Evolutionary conservation across 345 rosid species (phyloP).

Genomic region (Geranium brycei): DNA sequence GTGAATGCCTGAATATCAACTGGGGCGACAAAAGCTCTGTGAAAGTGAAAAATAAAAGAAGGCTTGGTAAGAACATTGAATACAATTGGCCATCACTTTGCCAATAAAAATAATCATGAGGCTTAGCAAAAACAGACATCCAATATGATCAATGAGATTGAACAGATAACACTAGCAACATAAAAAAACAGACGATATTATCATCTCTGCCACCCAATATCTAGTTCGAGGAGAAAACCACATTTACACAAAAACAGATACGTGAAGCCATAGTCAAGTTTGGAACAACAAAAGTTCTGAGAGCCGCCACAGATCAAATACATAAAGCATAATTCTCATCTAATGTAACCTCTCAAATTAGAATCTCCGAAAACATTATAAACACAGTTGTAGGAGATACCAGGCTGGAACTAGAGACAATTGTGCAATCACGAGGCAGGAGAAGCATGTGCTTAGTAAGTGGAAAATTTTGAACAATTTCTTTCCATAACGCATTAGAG

Average conservation of each 20-base stretch:
- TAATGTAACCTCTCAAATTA: background rate
- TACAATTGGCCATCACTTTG: background rate
- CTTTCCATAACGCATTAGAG: no score
- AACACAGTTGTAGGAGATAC: no score
- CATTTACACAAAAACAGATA: background rate
- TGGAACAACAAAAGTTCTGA: background rate
- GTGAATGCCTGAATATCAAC: constrained; percentile 72
- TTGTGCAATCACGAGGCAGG: background rate
- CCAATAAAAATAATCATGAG: background rate
- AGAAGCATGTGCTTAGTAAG: background rate
- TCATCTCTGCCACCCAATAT: background rate
- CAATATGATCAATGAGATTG: background rate
- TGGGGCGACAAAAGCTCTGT: constrained; percentile 82
- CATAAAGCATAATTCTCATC: background rate
- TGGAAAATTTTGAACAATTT: background rate
- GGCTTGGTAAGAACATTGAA: background rate
- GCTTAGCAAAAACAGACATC: background rate
- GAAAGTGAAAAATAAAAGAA: constrained; percentile 8
- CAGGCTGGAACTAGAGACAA: no score
- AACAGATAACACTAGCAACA: background rate
- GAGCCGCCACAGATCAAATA: background rate
- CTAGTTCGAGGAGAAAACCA: background rate
- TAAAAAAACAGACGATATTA: background rate
- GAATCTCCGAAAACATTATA: background rate
- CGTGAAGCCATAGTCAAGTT: background rate